phyloP scores from a whole-genome alignment of 768 basidiomycete species.

The Leucosporidium creatinivorum region DNA sequence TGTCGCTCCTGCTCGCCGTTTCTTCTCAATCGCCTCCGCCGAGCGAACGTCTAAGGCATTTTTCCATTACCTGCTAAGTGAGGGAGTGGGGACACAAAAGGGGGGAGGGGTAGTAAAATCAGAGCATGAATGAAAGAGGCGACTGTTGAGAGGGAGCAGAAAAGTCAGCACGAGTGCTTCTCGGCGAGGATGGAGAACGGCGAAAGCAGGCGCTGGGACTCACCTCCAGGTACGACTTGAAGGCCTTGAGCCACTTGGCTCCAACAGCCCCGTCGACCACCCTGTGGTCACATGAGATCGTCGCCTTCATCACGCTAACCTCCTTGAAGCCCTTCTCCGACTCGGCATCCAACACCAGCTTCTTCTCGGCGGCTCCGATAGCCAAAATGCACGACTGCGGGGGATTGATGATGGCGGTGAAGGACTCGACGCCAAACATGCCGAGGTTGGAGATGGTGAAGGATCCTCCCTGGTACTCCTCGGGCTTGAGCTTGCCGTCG shows the following conservation, averaged over 20 bases:
- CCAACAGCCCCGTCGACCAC: constrained; percentile 94
- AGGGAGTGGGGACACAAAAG: background rate
- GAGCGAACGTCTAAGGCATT: background rate
- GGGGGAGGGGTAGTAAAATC: constrained; percentile 1
- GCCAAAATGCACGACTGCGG: constrained; percentile 98
- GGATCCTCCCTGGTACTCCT: constrained; percentile 97
- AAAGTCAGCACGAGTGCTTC: background rate
- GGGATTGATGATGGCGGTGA: constrained; percentile 98
- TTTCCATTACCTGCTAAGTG: background rate
- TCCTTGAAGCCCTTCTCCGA: constrained; percentile 94
- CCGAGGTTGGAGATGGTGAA: constrained; percentile 99
- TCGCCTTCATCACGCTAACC: constrained; percentile 86
- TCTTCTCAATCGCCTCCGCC: no score
- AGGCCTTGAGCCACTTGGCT: constrained; percentile 60
- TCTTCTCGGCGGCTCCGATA: constrained; percentile 77
- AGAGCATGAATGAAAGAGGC: constrained; percentile 35
- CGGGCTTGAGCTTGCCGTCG: constrained; percentile 87
- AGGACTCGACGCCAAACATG: constrained; percentile 83
- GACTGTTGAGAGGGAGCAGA: constrained; percentile 11
- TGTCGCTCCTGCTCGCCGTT: no score
- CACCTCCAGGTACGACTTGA: constrained; percentile 35
- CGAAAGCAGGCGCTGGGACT: background rate
- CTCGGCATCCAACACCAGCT: constrained; percentile 75
- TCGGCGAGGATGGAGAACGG: background rate
- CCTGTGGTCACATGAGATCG: constrained; percentile 88